Evolutionary conservation across 2,329 filamentous ascomycete species (phyloP), one percentile per base, ranked within the genome.

Genomic region (Cercospora zeae-maydis): DNA sequence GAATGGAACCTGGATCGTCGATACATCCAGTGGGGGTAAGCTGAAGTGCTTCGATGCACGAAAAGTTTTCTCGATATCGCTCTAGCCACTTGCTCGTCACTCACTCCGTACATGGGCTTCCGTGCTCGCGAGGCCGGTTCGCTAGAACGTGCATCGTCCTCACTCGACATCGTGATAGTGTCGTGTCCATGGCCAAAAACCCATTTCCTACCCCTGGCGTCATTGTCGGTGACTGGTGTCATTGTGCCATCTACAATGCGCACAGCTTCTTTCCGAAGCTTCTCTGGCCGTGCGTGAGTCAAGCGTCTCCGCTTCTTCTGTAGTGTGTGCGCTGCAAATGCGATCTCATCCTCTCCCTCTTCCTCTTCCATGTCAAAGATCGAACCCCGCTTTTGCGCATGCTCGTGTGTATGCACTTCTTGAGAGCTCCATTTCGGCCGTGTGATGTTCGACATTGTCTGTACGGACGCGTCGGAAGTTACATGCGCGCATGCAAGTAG

Each of bases 11-110:
- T 6, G 27, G 42, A 66, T 54, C 63, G 65, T 10, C 59, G 19
- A 30, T 66, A 67, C 21, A 61, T 51, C n/a, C 55, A 37, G n/a
- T 55, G 53, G 5, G 64, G 62, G 24, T 58, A 63, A 11, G 64
- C 62, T 52, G 55, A 56, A 6, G 58, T 55, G 42, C 10, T 30
- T 13, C 19, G 24, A 31, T 10, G 19, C 11, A 59, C 34, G 1
- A 24, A 33, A 14, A n/a, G 16, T 10, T 36, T 36, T 47, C 33
- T 55, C 11, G 58, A 14, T 31, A 36, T n/a, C 27, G 37, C 16
- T 45, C 8, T 33, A 7, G 19, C 24, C 5, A 11, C 37, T 14
- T 47, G 36, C 3, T 39, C 19, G 24, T 42, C 33, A 33, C 47
- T 53, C 14, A 59, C 33, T 13, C 39, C 31, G 14, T 31, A 47